Conservation (phyloP, 2,329 filamentous ascomycete genomes). For the Pseudogymnoascus sp. region DNA sequence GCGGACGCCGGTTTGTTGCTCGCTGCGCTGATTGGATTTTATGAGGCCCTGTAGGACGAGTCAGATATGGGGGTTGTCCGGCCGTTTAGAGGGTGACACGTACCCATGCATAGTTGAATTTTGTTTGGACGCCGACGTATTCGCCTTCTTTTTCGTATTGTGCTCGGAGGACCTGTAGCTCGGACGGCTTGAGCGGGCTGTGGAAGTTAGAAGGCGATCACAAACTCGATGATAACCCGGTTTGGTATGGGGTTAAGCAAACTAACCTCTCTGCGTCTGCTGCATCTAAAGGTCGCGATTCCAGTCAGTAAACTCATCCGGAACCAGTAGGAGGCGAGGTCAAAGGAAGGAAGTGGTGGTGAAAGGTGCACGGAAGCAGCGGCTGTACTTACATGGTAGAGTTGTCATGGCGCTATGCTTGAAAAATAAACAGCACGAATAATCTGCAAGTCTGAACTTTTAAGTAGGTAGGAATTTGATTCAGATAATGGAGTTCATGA, state of each 20-base stretch:
- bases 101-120: conserved; percentile 99
- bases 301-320: conserved; percentile 25
- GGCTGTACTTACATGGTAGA: conserved; percentile 30
- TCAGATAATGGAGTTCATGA: background rate
- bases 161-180: conserved; percentile 82
- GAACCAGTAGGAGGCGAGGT: conserved; percentile 11
- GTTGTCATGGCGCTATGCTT: conserved; percentile 10
- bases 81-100: conserved; percentile 18
- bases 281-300: conserved; percentile 56
- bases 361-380: conserved; percentile 19
- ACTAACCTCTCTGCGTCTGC: conserved; percentile 89
- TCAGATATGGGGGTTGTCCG: background rate
- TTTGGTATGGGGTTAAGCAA: background rate
- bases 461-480: conserved; percentile 4
- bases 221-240: background rate
- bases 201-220: conserved; percentile 15
- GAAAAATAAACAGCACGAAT: background rate
- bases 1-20: conserved; percentile 91
- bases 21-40: conserved; percentile 73
- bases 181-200: conserved; percentile 81
- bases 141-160: conserved; percentile 98
- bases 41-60: conserved; percentile 64
- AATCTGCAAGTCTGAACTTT: background rate
- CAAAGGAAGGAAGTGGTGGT: conserved; percentile 19
- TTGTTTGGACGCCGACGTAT: conserved; percentile 93